Conservation (phyloP, 2,329 filamentous ascomycete species). For the Exophiala sp. region DNA sequence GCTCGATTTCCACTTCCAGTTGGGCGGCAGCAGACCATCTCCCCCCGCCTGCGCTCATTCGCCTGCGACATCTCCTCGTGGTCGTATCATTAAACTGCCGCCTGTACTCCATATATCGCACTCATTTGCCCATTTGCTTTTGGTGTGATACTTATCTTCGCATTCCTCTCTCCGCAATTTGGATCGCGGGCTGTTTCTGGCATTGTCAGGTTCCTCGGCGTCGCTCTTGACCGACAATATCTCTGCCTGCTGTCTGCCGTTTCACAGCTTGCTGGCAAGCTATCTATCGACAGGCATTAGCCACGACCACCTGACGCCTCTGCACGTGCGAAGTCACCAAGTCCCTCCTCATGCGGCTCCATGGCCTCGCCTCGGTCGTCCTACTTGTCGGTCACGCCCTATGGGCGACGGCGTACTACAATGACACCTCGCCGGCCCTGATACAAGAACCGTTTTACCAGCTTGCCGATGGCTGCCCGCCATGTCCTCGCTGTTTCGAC, state of each 20-base stretch:
- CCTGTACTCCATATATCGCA: neutral
- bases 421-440: conserved; percentile 60
- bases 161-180: no score
- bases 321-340: conserved; percentile 9
- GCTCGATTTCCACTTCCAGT: no score
- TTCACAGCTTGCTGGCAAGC: conserved; percentile 12
- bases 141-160: no score
- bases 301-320: conserved; percentile 9
- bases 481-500: conserved; percentile 72
- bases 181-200: no score
- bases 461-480: conserved; percentile 59
- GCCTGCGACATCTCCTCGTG: neutral
- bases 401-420: conserved; percentile 35
- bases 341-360: conserved; percentile 16
- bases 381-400: conserved; percentile 11
- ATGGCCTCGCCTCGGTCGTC: conserved; percentile 16
- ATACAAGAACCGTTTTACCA: conserved; percentile 61
- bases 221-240: no score
- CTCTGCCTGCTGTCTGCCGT: neutral
- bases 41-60: conserved; percentile 3
- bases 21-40: neutral
- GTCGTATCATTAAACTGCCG: neutral
- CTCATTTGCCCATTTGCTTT: neutral
- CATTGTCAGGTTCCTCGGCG: no score
- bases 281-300: conserved; percentile 20